Percentiles rank a stretch among this genome's conserved stretches.
Evolutionary conservation across 805 yeast genomes (phyloP).

Genomic region (Lachancea thermotolerans): DNA sequence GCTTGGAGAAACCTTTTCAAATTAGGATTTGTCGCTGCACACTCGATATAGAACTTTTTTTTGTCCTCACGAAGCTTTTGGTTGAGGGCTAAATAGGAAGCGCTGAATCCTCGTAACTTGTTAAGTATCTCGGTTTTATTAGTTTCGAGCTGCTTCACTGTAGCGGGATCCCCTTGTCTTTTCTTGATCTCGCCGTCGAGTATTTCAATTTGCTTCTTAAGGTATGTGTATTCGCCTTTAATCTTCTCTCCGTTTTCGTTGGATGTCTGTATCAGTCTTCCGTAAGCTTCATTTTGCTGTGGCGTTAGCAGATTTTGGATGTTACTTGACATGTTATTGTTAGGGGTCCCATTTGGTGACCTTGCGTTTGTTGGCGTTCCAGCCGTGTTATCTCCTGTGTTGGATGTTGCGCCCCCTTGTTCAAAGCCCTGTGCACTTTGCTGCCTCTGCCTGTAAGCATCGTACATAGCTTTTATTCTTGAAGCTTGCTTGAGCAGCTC

Average conservation of each 20-base stretch:
- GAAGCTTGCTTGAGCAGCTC: conserved; percentile 59
- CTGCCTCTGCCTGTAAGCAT: conserved; percentile 40
- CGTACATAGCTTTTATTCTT: conserved; percentile 51
- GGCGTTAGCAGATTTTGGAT: conserved; percentile 28
- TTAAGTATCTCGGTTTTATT: conserved; percentile 23
- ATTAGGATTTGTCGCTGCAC: conserved; percentile 30
- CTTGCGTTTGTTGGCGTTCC: conserved; percentile 1
- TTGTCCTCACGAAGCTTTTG: conserved; percentile 27
- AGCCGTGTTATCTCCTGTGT: conserved; percentile 1
- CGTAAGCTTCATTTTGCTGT: conserved; percentile 27
- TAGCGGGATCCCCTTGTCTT: conserved; percentile 16
- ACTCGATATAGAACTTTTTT: conserved; percentile 29
- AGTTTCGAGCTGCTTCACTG: conserved; percentile 25
- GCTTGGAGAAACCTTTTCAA: conserved; percentile 27
- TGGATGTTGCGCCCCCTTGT: conserved; percentile 7
- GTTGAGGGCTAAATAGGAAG: conserved; percentile 23
- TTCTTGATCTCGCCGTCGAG: conserved; percentile 25
- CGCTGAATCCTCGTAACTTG: conserved; percentile 21
- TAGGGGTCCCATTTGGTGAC: conserved; percentile 9
- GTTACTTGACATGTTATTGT: conserved; percentile 18
- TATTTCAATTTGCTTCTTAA: conserved; percentile 28
- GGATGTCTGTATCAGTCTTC: conserved; percentile 23
- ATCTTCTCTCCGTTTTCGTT: conserved; percentile 27
- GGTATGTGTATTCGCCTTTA: conserved; percentile 25
- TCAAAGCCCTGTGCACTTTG: conserved; percentile 23